Evolutionary conservation across 768 basidiomycete species (phyloP), one percentile per base, ranked within the genome.

Genomic region (Rhodosporidiobolus odoratus): DNA sequence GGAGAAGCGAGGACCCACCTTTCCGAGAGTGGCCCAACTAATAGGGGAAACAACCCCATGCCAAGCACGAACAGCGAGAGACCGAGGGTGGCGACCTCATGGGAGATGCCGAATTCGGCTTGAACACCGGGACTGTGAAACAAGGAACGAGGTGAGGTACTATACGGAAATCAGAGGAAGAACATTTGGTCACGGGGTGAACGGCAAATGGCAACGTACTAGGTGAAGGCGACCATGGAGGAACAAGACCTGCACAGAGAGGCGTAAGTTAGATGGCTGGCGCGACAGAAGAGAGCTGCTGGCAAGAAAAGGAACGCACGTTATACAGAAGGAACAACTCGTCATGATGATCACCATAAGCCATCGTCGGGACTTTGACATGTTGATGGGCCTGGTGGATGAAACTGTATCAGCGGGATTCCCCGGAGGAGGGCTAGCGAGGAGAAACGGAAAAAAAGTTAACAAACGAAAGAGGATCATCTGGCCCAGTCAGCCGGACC

Each of bases 1-100:
- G 21, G 19, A 90, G 50, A 83, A 77, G 65, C 85, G 86, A 56
- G 87, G 82, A 3, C 90, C 89, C 75, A 86, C 25, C 89, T 83
- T 72, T 88, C 85, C 27, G 81, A 76, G 3, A 80, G 60, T 0
- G 81, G 81, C 0, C 78, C 81, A 10, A 61, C 77, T 80, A 85
- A 34, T 79, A 81, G 45, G 1, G 65, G 66, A 47, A 68, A 66
- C 17, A 81, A 32, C 2, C 66, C 65, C 21, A 75, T 35, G 5
- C 57, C 52, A 3, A 72, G 41, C 4, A 73, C 75, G 40, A 60
- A 74, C 3, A 75, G 58, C 13, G 65, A 71, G 16, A 75, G 54
- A 32, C 71, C 67, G 21, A 76, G 66, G 0, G 73, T 83, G 0
- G 84, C 80, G 30, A 86, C 84, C 70, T 85, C 83, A 21, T 79